Conservation (phyloP, 768 basidiomycete genomes). For the Pleurotus citrinopileatus region DNA sequence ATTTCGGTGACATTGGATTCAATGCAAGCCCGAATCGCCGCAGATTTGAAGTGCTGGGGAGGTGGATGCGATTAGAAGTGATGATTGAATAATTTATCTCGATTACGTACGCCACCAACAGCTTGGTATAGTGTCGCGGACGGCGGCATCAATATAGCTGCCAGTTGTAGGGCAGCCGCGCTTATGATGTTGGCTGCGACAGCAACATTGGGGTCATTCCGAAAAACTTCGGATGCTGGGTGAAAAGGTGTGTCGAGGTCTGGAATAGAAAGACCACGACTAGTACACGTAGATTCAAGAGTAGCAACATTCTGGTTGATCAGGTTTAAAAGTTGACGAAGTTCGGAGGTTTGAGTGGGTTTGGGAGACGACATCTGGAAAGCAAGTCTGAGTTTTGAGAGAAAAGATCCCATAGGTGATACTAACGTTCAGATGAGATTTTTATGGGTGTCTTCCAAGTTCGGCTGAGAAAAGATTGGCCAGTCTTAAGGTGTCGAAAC, state of each 20-base stretch:
- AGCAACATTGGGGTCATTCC: constrained; percentile 17
- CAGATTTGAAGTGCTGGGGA: constrained; percentile 22
- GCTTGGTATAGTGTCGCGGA: no score
- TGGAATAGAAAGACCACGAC: constrained; percentile 17
- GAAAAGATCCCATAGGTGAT: no score
- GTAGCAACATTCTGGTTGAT: no score
- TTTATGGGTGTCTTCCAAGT: no score
- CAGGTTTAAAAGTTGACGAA: no score
- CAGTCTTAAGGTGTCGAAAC: no score
- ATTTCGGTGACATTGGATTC: constrained; percentile 36
- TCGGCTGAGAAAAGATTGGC: no score
- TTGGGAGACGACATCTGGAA: no score
- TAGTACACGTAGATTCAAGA: constrained; percentile 15
- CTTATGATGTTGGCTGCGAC: constrained; percentile 25
- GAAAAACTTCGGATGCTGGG: constrained; percentile 24
- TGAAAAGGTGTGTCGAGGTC: constrained; percentile 20
- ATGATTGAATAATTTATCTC: constrained; percentile 23
- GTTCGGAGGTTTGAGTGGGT: no score
- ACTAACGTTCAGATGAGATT: no score
- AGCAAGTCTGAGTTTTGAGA: no score
- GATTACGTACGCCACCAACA: constrained; percentile 18
- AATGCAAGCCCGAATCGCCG: constrained; percentile 25
- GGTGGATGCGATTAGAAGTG: neutral
- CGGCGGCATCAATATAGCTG: constrained; percentile 24
- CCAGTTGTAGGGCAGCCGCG: constrained; percentile 28